Percentiles rank a stretch among this genome's conserved stretches.
Evolutionary conservation across 2,329 filamentous ascomycete species (phyloP).

Genomic region (Rutstroemia sp.): DNA sequence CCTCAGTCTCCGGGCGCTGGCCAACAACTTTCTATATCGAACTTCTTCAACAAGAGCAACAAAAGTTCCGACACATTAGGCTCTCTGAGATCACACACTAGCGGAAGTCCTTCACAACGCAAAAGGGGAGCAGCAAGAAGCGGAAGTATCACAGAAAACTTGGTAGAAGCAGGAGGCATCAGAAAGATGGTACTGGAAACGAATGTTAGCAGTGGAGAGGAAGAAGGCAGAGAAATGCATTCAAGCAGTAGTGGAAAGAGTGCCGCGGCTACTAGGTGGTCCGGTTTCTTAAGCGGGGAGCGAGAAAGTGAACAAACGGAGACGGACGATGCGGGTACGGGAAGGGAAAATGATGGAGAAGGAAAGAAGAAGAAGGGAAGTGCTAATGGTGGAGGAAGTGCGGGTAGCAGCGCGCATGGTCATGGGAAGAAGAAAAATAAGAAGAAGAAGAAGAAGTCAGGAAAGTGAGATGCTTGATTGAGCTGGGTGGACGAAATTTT

Average conservation of each 20-base stretch:
- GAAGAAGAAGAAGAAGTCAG: background rate
- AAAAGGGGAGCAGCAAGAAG: constrained; percentile 51
- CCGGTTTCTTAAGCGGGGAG: no score
- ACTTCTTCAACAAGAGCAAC: constrained; percentile 3
- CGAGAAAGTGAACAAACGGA: background rate
- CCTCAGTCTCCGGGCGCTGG: background rate
- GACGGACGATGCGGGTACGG: background rate
- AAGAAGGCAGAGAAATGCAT: background rate
- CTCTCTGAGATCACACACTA: constrained; percentile 20
- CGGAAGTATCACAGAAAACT: constrained; percentile 72
- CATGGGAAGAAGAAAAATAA: background rate
- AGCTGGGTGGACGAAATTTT: background rate
- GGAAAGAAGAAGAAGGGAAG: background rate
- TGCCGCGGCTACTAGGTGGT: background rate
- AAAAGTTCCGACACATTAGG: constrained; percentile 26
- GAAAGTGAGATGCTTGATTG: background rate
- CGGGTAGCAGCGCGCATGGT: background rate
- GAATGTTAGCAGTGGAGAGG: constrained; percentile 25
- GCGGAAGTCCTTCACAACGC: constrained; percentile 25
- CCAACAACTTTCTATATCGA: background rate
- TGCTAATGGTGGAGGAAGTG: background rate
- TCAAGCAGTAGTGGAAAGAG: constrained; percentile 6
- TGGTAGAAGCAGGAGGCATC: constrained; percentile 67
- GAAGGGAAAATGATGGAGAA: background rate
- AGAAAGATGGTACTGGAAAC: constrained; percentile 70